Conservation (phyloP, 1,139 yeast genomes). For the Kurtzmaniella quercitrusa region DNA sequence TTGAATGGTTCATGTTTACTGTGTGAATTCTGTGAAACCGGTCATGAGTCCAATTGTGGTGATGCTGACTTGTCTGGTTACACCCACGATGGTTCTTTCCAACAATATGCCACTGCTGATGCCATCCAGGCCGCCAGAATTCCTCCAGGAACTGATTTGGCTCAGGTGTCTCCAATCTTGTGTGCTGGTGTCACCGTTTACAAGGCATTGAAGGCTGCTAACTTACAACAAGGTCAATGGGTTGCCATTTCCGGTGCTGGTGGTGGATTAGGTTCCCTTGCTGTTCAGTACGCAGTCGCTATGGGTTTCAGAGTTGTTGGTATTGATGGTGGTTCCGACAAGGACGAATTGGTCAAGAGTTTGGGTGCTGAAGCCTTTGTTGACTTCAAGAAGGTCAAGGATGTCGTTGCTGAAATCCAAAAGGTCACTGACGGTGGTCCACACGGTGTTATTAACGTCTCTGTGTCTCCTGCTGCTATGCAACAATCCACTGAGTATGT, state of each 20-base stretch:
- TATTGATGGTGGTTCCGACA: slow-evolving; percentile 18
- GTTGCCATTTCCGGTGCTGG: slow-evolving; percentile 19
- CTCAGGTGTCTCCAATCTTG: slow-evolving; percentile 17
- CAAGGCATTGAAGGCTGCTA: slow-evolving; percentile 19
- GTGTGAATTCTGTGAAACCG: slow-evolving; percentile 17
- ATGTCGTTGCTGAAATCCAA: slow-evolving; percentile 13
- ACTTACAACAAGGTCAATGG: slow-evolving; percentile 17
- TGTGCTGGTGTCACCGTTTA: slow-evolving; percentile 21
- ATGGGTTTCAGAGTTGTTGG: slow-evolving; percentile 19
- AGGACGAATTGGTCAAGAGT: slow-evolving; percentile 13
- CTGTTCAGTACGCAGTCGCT: slow-evolving; percentile 19
- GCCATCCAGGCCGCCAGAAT: slow-evolving; percentile 17
- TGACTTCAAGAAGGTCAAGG: slow-evolving; percentile 14
- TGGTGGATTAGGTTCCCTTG: slow-evolving; percentile 19
- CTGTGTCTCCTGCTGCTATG: slow-evolving; percentile 18
- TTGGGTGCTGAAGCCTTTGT: slow-evolving; percentile 18
- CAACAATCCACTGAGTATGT: slow-evolving; percentile 16
- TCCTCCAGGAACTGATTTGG: slow-evolving; percentile 18
- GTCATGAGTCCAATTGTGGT: slow-evolving; percentile 17
- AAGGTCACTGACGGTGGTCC: slow-evolving; percentile 16
- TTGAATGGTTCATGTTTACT: slow-evolving; percentile 16
- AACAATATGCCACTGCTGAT: slow-evolving; percentile 19
- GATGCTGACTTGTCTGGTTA: slow-evolving; percentile 17
- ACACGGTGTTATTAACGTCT: slow-evolving; percentile 18
- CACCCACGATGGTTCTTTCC: slow-evolving; percentile 19